Conservation (phyloP, 768 basidiomycete species). For the Termitomyces eurrhizus region DNA sequence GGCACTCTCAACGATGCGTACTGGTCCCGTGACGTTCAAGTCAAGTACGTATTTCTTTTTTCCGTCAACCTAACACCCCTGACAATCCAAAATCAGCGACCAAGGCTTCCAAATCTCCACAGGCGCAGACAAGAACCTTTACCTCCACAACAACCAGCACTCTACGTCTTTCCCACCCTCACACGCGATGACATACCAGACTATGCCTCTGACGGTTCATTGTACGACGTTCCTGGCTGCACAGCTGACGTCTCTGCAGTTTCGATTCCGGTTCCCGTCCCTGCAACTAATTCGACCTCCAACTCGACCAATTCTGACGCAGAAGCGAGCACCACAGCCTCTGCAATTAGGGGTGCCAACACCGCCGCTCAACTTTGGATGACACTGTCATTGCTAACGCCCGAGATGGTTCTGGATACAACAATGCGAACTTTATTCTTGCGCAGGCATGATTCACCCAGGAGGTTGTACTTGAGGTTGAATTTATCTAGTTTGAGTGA, state of each 20-base stretch:
- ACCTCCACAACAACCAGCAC: conserved; percentile 54
- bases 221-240: conserved; percentile 65
- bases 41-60: conserved; percentile 44
- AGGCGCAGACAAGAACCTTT: conserved; percentile 54
- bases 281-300: conserved; percentile 10
- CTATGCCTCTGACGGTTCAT: conserved; percentile 50
- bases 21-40: conserved; percentile 67
- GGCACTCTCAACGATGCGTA: conserved; percentile 39
- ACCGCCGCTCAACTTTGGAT: neutral
- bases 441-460: too few species aligned
- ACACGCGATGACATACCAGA: conserved; percentile 55
- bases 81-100: conserved; percentile 34
- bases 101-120: conserved; percentile 82
- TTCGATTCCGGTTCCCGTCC: neutral
- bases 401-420: too few species aligned
- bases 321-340: neutral
- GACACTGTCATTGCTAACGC: too few species aligned
- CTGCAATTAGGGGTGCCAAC: neutral
- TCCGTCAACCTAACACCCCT: neutral
- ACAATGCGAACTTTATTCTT: too few species aligned
- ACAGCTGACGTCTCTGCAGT: conserved; percentile 29
- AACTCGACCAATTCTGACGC: neutral
- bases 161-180: conserved; percentile 82
- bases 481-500: too few species aligned
- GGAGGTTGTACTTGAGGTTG: too few species aligned